Evolutionary conservation across 2,329 filamentous ascomycete genomes (phyloP).

Genomic region (Pyricularia sp.): DNA sequence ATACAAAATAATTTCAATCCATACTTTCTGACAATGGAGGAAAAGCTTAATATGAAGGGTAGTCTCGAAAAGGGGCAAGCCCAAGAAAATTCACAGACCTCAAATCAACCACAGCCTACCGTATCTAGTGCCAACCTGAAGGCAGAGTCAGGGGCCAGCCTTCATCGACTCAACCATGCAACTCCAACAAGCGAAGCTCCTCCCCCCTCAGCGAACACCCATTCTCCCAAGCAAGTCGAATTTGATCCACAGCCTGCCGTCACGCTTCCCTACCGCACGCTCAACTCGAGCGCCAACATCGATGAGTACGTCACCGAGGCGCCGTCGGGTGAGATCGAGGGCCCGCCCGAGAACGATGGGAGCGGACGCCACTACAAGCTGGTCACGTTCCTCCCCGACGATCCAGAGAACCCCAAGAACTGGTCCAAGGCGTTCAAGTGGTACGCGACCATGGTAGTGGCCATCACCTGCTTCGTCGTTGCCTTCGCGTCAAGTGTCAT

Average conservation of each 20-base stretch:
- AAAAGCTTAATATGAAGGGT: background rate
- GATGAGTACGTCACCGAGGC: slow-evolving; percentile 52
- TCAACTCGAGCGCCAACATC: slow-evolving; percentile 41
- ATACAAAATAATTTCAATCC: background rate
- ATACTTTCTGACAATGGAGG: background rate
- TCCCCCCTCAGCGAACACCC: background rate
- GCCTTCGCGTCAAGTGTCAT: slow-evolving; percentile 66
- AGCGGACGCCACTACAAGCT: slow-evolving; percentile 35
- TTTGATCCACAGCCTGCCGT: slow-evolving; percentile 20
- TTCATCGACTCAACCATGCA: background rate
- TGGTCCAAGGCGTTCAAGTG: slow-evolving; percentile 73
- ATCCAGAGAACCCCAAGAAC: slow-evolving; percentile 77
- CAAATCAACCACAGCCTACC: background rate
- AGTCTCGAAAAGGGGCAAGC: background rate
- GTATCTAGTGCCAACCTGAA: background rate
- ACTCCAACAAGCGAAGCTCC: background rate
- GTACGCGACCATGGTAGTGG: slow-evolving; percentile 80
- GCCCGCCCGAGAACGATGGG: slow-evolving; percentile 9
- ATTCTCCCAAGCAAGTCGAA: slow-evolving; percentile 14
- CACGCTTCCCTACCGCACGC: slow-evolving; percentile 47
- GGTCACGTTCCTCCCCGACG: slow-evolving; percentile 56
- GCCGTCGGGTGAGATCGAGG: slow-evolving; percentile 41
- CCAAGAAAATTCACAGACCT: background rate
- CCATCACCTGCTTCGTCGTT: slow-evolving; percentile 65
- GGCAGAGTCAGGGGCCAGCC: background rate